Conservation (phyloP, 108 stramenopile species). For the Fragilariopsis cylindrus region DNA sequence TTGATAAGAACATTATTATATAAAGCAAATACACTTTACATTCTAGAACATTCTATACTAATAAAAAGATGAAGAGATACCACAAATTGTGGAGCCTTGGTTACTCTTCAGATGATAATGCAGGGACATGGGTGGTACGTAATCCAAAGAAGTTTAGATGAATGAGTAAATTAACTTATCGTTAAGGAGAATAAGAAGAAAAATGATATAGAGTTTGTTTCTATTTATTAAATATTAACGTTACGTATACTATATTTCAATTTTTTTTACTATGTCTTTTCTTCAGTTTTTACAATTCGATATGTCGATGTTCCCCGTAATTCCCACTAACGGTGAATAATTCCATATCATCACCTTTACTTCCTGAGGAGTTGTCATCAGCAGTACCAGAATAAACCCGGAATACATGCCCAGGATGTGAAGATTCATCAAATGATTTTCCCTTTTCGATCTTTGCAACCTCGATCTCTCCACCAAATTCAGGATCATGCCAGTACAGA, state of each 20-base stretch:
- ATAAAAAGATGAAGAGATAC: too few species aligned
- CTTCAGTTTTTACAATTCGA: constrained; percentile 31
- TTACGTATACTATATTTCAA: not conserved
- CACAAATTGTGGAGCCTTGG: too few species aligned
- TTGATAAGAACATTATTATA: too few species aligned
- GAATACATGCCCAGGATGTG: constrained; percentile 53
- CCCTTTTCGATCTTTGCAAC: constrained; percentile 38
- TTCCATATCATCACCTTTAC: constrained; percentile 26
- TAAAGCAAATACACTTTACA: too few species aligned
- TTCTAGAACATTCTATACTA: too few species aligned
- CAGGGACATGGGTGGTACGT: too few species aligned
- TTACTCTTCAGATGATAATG: too few species aligned
- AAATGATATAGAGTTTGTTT: not conserved
- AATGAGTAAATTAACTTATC: too few species aligned
- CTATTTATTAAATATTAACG: not conserved
- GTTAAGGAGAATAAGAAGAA: too few species aligned
- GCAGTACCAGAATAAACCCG: constrained; percentile 25
- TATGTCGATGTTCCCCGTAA: constrained; percentile 52
- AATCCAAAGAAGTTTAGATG: too few species aligned
- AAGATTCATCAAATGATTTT: constrained; percentile 37
- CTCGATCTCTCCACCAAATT: constrained; percentile 43
- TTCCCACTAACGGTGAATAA: constrained; percentile 34
- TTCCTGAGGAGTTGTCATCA: constrained; percentile 14
- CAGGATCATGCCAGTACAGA: constrained; percentile 51
- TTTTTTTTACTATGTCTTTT: not conserved